Base-by-base conservation (phyloP, 495 filamentous ascomycete genomes). In the Choiromyces venosus region DNA sequence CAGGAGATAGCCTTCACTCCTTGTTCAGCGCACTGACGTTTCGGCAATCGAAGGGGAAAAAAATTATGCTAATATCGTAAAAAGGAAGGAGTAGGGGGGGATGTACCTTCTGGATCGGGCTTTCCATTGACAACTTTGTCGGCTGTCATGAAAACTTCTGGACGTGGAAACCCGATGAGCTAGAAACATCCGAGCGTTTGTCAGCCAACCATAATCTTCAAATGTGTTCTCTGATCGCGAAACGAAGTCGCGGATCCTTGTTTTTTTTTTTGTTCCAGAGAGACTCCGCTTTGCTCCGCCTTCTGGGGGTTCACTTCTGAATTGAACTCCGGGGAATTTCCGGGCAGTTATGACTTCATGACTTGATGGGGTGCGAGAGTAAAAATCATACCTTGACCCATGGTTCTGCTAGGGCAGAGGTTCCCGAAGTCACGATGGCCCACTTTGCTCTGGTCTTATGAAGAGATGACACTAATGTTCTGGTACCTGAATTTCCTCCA, bases 391-490 rank as follows among this genome's bases (percentile, higher is more conserved):
- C 90, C 52, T 88, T 85, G 37, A 97, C 87, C 95, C 95, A 99
- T 66, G 93, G 94, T 29, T 87, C 87, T 5, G 97, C 88, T 19
- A 99, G 86, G 5, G 93, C 91, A 61, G 86, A 84, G 0, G 93
- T 94, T 37, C 95, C 95, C 2, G 91, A 94, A 7, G 95, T 99
- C 12, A 97, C 94, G 72, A 99, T 94, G 36, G 92, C 91, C 95
- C 95, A 99, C 65, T 88, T 89, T 0, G 87, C 89, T 65, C 84
- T 81, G 40, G 83, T 82, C 39, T 83, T 79, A 71, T 91, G 86
- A 12, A 92, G 85, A n/a, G 85, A 80, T 68, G 85, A 79, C 71
- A 92, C 86, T 68, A 92, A 78, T 61, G 79, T 80, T 72, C 89
- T 84, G 33, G 86, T 84, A 39, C 92, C 93, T 61, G 56, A 37